Evolutionary conservation across 2,329 filamentous ascomycete genomes (phyloP).

Genomic region (Laburnicola sp.): DNA sequence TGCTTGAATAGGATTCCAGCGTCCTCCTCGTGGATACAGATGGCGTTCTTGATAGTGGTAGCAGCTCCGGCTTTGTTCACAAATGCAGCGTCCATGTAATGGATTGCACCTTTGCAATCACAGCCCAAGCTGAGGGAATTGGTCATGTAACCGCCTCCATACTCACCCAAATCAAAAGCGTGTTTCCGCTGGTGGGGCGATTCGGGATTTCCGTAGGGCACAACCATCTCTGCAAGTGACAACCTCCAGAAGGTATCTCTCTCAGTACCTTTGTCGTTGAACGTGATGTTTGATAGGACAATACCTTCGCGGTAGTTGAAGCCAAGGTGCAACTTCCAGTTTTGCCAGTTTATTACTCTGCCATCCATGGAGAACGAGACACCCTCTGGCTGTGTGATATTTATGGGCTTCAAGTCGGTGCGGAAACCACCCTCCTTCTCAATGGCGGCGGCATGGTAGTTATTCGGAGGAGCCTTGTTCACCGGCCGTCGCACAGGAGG

Average conservation of each 20-base stretch:
- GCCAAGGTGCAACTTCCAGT: slow-evolving; percentile 89
- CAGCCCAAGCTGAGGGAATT: slow-evolving; percentile 76
- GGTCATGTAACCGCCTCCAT: slow-evolving; percentile 81
- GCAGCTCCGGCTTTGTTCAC: slow-evolving; percentile 76
- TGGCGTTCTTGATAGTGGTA: slow-evolving; percentile 85
- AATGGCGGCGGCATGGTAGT: slow-evolving; percentile 76
- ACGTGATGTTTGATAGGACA: slow-evolving; percentile 86
- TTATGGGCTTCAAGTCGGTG: slow-evolving; percentile 79
- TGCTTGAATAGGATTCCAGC: slow-evolving; percentile 92
- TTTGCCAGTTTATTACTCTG: slow-evolving; percentile 81
- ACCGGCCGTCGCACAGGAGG: slow-evolving; percentile 76
- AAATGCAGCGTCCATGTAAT: slow-evolving; percentile 88
- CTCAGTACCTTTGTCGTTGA: slow-evolving; percentile 76
- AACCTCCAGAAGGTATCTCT: slow-evolving; percentile 86
- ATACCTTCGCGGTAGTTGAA: slow-evolving; percentile 96
- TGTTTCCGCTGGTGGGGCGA: slow-evolving; percentile 80
- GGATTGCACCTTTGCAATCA: slow-evolving; percentile 87
- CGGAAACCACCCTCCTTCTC: slow-evolving; percentile 75
- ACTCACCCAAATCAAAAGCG: slow-evolving; percentile 79
- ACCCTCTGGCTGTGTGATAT: slow-evolving; percentile 85
- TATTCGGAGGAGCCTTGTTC: slow-evolving; percentile 70
- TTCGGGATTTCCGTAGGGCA: slow-evolving; percentile 82
- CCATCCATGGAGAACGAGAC: slow-evolving; percentile 82
- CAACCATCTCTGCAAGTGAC: slow-evolving; percentile 91
- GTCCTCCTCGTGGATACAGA: slow-evolving; percentile 95